Percentiles rank a stretch among this genome's conserved stretches.
These are phyloP conservation scores for Exutisphaerella laricina DNA, from an alignment of 2,329 filamentous ascomycete species.

Conservation along the genomic window DNA sequence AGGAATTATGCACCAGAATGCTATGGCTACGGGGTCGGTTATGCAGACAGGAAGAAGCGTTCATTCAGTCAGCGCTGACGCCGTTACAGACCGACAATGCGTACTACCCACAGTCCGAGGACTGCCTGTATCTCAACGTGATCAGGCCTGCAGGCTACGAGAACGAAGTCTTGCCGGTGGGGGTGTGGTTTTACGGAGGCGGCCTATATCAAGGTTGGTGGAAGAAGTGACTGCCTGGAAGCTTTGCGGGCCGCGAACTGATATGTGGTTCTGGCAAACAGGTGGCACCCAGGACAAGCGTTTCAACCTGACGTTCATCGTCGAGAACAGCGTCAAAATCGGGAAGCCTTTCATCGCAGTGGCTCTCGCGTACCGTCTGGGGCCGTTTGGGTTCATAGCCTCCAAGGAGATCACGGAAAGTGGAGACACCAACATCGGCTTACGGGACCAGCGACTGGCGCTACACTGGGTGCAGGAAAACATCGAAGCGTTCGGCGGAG, in stretches of 20 bases:
- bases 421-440: conserved; percentile 46
- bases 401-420: conserved; percentile 48
- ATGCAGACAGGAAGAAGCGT: conserved; percentile 22
- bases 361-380: conserved; percentile 59
- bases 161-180: conserved; percentile 18
- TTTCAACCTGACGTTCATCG: conserved; percentile 30
- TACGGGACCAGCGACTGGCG: conserved; percentile 32
- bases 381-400: conserved; percentile 63
- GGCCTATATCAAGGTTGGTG: too few species aligned
- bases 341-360: conserved; percentile 48
- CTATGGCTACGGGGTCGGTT: conserved; percentile 50
- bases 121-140: conserved; percentile 25
- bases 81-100: too few species aligned
- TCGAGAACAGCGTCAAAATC: conserved; percentile 22
- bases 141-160: conserved; percentile 12
- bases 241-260: too few species aligned
- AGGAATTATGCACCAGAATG: conserved; percentile 45
- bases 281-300: conserved; percentile 23
- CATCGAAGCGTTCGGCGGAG: conserved; percentile 29
- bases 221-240: too few species aligned
- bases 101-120: too few species aligned
- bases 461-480: conserved; percentile 39
- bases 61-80: conserved; percentile 26
- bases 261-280: too few species aligned
- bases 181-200: conserved; percentile 24